Conservation (phyloP, 2,329 filamentous ascomycete species). For the Botrytis deweyae region DNA sequence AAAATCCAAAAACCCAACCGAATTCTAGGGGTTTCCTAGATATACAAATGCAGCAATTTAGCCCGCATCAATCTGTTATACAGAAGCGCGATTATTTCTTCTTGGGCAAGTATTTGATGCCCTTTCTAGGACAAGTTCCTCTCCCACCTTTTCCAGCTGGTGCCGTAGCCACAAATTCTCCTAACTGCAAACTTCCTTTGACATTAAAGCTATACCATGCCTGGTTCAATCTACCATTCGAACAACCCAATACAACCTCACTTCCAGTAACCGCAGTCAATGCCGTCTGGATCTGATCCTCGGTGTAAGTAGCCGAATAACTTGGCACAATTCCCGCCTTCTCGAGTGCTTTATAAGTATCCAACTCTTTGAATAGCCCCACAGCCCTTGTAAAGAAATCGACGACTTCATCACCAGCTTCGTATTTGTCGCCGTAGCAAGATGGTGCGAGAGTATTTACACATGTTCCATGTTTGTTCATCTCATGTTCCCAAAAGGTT, state of each 20-base stretch:
- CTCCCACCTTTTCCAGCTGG: constrained; percentile 25
- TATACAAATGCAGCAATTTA: neutral
- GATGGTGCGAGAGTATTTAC: constrained; percentile 65
- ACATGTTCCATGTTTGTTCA: constrained; percentile 72
- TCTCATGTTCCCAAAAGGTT: constrained; percentile 59
- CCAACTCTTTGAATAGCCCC: constrained; percentile 55
- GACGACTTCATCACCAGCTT: constrained; percentile 60
- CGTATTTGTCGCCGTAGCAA: constrained; percentile 61
- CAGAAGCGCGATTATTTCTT: neutral
- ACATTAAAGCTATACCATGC: constrained; percentile 46
- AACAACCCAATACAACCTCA: constrained; percentile 48
- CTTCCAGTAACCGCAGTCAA: constrained; percentile 47
- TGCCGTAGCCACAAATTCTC: constrained; percentile 26
- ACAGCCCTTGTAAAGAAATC: constrained; percentile 68
- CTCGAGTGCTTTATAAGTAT: constrained; percentile 42
- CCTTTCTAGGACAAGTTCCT: constrained; percentile 24
- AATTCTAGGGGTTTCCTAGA: neutral
- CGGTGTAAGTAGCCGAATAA: constrained; percentile 42
- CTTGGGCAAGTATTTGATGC: constrained; percentile 29
- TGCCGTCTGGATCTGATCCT: constrained; percentile 44
- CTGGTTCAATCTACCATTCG: constrained; percentile 47
- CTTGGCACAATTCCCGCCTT: constrained; percentile 55
- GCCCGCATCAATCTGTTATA: neutral
- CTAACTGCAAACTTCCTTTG: constrained; percentile 27
- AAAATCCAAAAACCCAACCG: no score